Percentiles rank a stretch among this genome's conserved stretches.
Evolutionary conservation across 2,329 filamentous ascomycete genomes (phyloP).

Genomic region (Trichoderma atroviride): DNA sequence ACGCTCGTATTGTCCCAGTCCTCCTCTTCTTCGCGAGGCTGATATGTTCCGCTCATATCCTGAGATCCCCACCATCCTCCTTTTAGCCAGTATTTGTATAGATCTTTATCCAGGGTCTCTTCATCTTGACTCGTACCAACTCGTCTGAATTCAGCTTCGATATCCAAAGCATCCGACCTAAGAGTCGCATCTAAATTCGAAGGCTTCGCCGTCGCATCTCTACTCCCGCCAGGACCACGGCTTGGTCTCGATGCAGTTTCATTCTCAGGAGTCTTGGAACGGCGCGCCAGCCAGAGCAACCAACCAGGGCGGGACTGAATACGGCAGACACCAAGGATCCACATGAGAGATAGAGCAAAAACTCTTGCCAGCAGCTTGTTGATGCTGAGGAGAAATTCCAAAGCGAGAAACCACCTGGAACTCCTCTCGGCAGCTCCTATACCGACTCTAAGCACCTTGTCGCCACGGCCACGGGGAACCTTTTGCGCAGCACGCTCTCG

Average conservation of each 20-base stretch:
- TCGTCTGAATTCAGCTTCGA: slow-evolving; percentile 76
- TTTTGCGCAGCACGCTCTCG: slow-evolving; percentile 70
- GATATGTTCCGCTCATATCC: slow-evolving; percentile 80
- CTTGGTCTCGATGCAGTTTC: slow-evolving; percentile 4
- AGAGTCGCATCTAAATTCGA: background rate
- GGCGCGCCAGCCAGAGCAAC: slow-evolving; percentile 58
- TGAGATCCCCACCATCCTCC: slow-evolving; percentile 84
- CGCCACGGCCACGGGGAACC: slow-evolving; percentile 50
- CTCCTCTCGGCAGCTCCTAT: slow-evolving; percentile 79
- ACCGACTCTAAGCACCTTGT: slow-evolving; percentile 59
- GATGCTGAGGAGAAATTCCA: slow-evolving; percentile 77
- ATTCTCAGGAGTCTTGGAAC: slow-evolving; percentile 38
- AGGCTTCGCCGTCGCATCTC: slow-evolving; percentile 1
- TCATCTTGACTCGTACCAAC: slow-evolving; percentile 56
- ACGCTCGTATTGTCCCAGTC: slow-evolving; percentile 80
- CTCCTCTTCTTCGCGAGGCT: slow-evolving; percentile 55
- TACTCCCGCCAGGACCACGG: background rate
- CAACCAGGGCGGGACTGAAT: slow-evolving; percentile 48
- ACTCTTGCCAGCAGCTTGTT: slow-evolving; percentile 47
- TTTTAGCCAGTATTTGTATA: slow-evolving; percentile 83
- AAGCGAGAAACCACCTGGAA: slow-evolving; percentile 74
- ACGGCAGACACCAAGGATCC: slow-evolving; percentile 59
- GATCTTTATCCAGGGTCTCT: slow-evolving; percentile 67
- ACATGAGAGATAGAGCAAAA: slow-evolving; percentile 45
- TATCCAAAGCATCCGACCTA: slow-evolving; percentile 54